Conservation (phyloP, 2,329 filamentous ascomycete species). For the Xylaria sp. region DNA sequence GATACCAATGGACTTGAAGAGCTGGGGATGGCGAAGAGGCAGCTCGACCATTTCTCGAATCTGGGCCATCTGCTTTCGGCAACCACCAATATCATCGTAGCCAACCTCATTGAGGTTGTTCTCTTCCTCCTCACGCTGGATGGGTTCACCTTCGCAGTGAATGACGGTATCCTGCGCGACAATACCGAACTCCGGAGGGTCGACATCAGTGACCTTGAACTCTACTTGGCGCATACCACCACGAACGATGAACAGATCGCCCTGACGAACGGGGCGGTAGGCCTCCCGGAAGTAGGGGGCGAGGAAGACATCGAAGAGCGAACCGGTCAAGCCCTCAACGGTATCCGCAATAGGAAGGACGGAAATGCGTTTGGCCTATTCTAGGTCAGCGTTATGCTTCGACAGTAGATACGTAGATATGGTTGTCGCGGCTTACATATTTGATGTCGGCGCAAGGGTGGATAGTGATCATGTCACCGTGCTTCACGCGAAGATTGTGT, state of each 20-base stretch:
- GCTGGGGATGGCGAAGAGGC: slow-evolving; percentile 90
- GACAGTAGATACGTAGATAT: not conserved
- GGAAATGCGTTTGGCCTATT: slow-evolving; percentile 93
- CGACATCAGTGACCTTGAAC: slow-evolving; percentile 99
- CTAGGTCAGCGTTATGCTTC: not conserved
- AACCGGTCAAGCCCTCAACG: slow-evolving; percentile 94
- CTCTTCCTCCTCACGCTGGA: slow-evolving; percentile 98
- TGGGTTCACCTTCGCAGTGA: slow-evolving; percentile 92
- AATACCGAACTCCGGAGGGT: slow-evolving; percentile 96
- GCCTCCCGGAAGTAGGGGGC: slow-evolving; percentile 99
- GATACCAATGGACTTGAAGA: slow-evolving; percentile 99
- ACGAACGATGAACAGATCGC: slow-evolving; percentile 93
- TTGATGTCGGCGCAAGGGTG: slow-evolving; percentile 99
- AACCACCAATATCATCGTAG: slow-evolving; percentile 98
- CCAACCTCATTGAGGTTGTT: slow-evolving; percentile 98
- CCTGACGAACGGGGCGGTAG: slow-evolving; percentile 94
- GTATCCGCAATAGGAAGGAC: slow-evolving; percentile 98
- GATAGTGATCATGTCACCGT: slow-evolving; percentile 95
- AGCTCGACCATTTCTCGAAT: slow-evolving; percentile 98
- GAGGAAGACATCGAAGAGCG: slow-evolving; percentile 97
- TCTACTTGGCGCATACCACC: slow-evolving; percentile 99
- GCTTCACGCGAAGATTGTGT: slow-evolving; percentile 97
- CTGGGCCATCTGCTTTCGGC: slow-evolving; percentile 99
- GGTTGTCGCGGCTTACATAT: slow-evolving; percentile 67
- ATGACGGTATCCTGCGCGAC: slow-evolving; percentile 98